Percentiles rank a stretch among this genome's conserved stretches.
These are phyloP conservation scores for Tetrapyrgos nigripes DNA, from an alignment of 1,284 basidiomycete species.

Conservation along the genomic window DNA sequence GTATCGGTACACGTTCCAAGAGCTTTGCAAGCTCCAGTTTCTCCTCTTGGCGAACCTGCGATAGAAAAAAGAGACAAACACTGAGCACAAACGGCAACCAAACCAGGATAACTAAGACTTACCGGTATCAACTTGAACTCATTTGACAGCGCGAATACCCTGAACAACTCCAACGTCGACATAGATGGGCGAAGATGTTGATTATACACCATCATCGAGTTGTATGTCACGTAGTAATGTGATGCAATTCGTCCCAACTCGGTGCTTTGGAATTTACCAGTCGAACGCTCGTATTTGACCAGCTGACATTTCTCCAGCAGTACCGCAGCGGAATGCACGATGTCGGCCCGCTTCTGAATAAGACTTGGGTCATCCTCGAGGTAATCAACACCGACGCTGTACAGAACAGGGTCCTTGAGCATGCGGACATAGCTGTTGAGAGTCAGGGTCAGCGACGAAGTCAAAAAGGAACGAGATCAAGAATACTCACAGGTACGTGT, in stretches of 20 bases:
- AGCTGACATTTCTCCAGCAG: slow-evolving; percentile 94
- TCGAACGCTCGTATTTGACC: slow-evolving; percentile 91
- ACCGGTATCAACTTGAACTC: slow-evolving; percentile 97
- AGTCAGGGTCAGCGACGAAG: slow-evolving; percentile 2
- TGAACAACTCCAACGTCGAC: slow-evolving; percentile 91
- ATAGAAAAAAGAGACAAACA: slow-evolving; percentile 7
- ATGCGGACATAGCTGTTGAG: slow-evolving; percentile 88
- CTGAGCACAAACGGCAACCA: slow-evolving; percentile 17
- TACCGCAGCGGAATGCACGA: slow-evolving; percentile 93
- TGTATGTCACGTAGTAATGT: slow-evolving; percentile 96
- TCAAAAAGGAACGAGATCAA: slow-evolving; percentile 2
- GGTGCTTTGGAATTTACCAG: slow-evolving; percentile 90
- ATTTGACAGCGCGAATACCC: slow-evolving; percentile 95
- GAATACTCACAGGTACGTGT: slow-evolving; percentile 84
- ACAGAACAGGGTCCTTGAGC: slow-evolving; percentile 90
- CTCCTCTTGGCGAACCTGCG: slow-evolving; percentile 73
- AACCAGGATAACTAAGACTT: slow-evolving; percentile 25
- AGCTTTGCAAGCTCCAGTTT: slow-evolving; percentile 94
- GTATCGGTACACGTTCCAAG: slow-evolving; percentile 95
- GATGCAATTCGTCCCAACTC: slow-evolving; percentile 96
- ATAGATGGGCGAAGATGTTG: slow-evolving; percentile 92
- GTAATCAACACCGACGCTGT: slow-evolving; percentile 92
- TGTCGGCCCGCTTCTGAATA: slow-evolving; percentile 91
- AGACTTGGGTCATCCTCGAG: slow-evolving; percentile 73
- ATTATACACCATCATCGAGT: slow-evolving; percentile 97